These are phyloP conservation scores for Gomphus sp. DNA, from an alignment of 1,284 basidiomycete genomes.

Conservation along the genomic window DNA sequence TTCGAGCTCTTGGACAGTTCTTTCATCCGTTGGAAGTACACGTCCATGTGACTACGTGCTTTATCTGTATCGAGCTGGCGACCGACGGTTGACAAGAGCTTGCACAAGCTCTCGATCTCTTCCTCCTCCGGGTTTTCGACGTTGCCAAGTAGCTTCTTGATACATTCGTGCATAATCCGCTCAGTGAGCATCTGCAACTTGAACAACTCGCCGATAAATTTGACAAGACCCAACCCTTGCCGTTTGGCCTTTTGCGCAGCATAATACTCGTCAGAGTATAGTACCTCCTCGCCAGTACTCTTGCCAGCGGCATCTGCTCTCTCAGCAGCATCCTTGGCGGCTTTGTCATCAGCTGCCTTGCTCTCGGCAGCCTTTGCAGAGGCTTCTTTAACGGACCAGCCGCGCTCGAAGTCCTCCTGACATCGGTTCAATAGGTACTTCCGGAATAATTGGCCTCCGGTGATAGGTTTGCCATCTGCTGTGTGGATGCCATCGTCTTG, in stretches of 20 bases:
- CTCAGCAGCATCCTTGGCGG: slow-evolving; percentile 39
- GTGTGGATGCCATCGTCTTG: slow-evolving; percentile 79
- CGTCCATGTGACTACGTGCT: slow-evolving; percentile 79
- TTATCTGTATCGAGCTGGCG: slow-evolving; percentile 71
- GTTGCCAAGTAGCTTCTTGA: slow-evolving; percentile 89
- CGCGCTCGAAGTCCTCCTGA: slow-evolving; percentile 91
- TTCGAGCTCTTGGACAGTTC: slow-evolving; percentile 67
- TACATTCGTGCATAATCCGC: slow-evolving; percentile 94
- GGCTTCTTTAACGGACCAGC: slow-evolving; percentile 56
- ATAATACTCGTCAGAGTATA: slow-evolving; percentile 96
- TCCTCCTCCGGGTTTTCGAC: slow-evolving; percentile 95
- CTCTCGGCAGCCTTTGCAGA: slow-evolving; percentile 24
- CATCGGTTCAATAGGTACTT: slow-evolving; percentile 91
- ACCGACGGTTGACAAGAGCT: slow-evolving; percentile 86
- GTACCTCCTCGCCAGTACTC: slow-evolving; percentile 42
- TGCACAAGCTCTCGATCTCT: slow-evolving; percentile 94
- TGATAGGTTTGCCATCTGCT: slow-evolving; percentile 70
- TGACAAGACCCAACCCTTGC: slow-evolving; percentile 91
- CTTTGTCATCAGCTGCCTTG: slow-evolving; percentile 41
- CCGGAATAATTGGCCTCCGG: slow-evolving; percentile 89
- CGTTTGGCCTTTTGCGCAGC: slow-evolving; percentile 95
- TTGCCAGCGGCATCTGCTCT: slow-evolving; percentile 39
- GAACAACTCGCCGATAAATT: slow-evolving; percentile 97
- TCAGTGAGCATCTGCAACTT: slow-evolving; percentile 93
- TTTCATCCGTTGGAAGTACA: slow-evolving; percentile 89